Evolutionary conservation across 1,139 yeast species (phyloP).

Genomic region (Geotrichum klebahnii): DNA sequence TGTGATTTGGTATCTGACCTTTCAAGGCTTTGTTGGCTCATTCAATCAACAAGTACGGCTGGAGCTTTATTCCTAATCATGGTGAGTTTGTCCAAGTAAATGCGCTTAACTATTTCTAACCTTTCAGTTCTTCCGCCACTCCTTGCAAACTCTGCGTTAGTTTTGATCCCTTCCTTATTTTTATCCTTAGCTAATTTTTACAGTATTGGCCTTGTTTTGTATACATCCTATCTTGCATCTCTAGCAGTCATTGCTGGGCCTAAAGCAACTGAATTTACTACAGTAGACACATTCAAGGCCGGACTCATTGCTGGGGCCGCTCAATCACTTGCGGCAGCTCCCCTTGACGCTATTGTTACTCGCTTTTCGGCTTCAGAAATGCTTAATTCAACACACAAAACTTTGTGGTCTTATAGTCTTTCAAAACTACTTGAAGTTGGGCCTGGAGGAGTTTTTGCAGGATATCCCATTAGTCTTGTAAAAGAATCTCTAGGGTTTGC

Average conservation of each 20-base stretch:
- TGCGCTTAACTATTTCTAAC: background rate
- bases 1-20: too few relatives aligned
- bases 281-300: slow-evolving; percentile 64
- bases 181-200: background rate
- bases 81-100: slow-evolving; percentile 21
- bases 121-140: slow-evolving; percentile 33
- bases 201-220: slow-evolving; percentile 71
- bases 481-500: slow-evolving; percentile 89
- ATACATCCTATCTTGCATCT: slow-evolving; percentile 67
- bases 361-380: slow-evolving; percentile 74
- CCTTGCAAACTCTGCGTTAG: slow-evolving; percentile 67
- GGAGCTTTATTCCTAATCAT: slow-evolving; percentile 81
- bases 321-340: slow-evolving; percentile 91
- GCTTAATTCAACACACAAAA: slow-evolving; percentile 60
- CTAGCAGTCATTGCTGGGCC: slow-evolving; percentile 30
- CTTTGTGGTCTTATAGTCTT: slow-evolving; percentile 72
- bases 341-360: slow-evolving; percentile 84
- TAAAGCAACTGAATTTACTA: slow-evolving; percentile 23
- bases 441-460: slow-evolving; percentile 81
- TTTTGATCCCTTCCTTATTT: slow-evolving; percentile 1
- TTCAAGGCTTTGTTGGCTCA: slow-evolving; percentile 60
- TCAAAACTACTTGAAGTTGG: slow-evolving; percentile 71
- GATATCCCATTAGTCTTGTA: slow-evolving; percentile 67
- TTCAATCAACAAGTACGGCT: slow-evolving; percentile 74
- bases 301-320: slow-evolving; percentile 83